A percentile compares a stretch with the other conserved stretches of the same genome.
These are phyloP conservation scores for Pseudozyma sp. DNA, from an alignment of 1,284 basidiomycete genomes.

Conservation along the genomic window DNA sequence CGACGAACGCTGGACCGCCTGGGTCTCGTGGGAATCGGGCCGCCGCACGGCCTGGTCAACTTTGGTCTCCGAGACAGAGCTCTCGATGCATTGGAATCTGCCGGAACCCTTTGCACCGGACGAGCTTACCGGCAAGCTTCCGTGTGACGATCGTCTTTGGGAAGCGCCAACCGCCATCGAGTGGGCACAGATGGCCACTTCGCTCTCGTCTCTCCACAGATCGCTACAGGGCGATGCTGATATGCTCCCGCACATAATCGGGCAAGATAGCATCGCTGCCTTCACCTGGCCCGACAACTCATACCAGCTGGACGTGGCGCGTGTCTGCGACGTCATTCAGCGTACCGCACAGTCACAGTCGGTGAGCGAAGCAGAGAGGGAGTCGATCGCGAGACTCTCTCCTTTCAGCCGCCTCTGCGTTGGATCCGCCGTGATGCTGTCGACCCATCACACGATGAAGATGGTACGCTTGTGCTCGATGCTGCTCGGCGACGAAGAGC, in stretches of 20 bases:
- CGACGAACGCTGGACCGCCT: conserved; percentile 24
- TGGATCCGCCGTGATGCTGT: conserved; percentile 17
- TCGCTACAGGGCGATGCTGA: neutral
- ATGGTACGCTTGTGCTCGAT: conserved; percentile 27
- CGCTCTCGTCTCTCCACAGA: neutral
- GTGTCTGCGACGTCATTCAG: conserved; percentile 12
- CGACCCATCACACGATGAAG: conserved; percentile 23
- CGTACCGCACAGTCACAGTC: conserved; percentile 3
- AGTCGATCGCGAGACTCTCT: conserved; percentile 3
- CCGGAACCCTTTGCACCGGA: conserved; percentile 17
- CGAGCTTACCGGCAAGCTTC: conserved; percentile 23
- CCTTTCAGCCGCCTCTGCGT: conserved; percentile 25
- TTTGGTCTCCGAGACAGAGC: conserved; percentile 25
- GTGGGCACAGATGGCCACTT: conserved; percentile 19
- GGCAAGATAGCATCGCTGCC: neutral
- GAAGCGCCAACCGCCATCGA: conserved; percentile 18
- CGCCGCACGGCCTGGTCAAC: conserved; percentile 23
- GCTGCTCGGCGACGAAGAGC: conserved; percentile 19
- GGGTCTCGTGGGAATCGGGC: conserved; percentile 18
- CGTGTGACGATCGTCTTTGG: conserved; percentile 21
- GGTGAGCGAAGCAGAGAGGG: conserved; percentile 8
- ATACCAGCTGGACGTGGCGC: conserved; percentile 6
- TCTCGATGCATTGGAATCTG: conserved; percentile 21
- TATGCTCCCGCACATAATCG: neutral
- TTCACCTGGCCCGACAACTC: conserved; percentile 15